Conservation (phyloP, 2,329 filamentous ascomycete genomes). For the Orbilia oligospora region DNA sequence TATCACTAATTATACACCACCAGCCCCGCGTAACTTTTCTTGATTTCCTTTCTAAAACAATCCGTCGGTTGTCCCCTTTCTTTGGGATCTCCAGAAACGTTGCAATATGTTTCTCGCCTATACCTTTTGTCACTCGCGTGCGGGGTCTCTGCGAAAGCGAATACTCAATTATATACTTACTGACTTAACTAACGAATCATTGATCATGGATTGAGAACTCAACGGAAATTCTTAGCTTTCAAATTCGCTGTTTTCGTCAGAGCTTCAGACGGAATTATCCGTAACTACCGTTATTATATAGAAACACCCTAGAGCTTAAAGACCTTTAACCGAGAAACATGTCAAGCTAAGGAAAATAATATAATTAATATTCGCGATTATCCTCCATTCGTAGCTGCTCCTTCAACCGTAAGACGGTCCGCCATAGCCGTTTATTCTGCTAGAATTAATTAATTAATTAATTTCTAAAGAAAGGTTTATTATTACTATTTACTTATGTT, state of each 20-base stretch:
- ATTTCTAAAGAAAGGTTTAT: no score
- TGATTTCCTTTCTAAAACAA: neutral
- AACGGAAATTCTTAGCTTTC: neutral
- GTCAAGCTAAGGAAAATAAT: no score
- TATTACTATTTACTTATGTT: no score
- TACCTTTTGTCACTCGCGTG: neutral
- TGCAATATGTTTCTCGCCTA: constrained; percentile 16
- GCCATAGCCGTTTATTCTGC: neutral
- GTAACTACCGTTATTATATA: neutral
- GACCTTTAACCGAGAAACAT: constrained; percentile 14
- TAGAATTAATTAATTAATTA: no score
- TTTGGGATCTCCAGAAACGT: neutral
- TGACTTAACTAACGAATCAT: constrained; percentile 1
- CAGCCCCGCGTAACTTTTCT: neutral
- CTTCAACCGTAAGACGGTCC: neutral
- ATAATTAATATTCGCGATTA: neutral
- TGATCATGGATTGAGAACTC: neutral
- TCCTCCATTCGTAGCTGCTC: no score
- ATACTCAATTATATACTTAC: no score
- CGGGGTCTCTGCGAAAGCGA: neutral
- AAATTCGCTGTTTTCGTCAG: neutral
- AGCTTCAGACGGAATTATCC: constrained; percentile 16
- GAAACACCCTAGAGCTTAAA: neutral
- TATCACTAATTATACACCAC: constrained; percentile 4
- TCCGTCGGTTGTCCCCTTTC: neutral